Percentiles rank a stretch among this genome's conserved stretches.
Evolutionary conservation across 2,329 filamentous ascomycete species (phyloP).

Genomic region (Xylaria sp.): DNA sequence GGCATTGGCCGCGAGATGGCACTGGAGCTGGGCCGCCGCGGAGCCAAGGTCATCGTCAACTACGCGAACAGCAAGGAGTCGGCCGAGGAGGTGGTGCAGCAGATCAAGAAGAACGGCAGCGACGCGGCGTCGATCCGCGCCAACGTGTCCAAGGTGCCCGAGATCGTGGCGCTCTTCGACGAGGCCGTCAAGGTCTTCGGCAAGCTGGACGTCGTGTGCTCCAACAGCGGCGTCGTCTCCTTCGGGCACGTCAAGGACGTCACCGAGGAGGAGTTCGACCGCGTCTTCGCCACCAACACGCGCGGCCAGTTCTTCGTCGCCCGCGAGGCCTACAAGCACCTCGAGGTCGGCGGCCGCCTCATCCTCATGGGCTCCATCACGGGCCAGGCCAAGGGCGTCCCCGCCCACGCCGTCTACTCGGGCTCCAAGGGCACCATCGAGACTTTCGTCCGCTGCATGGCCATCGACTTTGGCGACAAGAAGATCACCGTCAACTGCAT

Average conservation of each 20-base stretch:
- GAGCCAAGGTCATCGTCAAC: conserved; percentile 74
- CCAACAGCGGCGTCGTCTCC: conserved; percentile 75
- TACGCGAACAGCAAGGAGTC: conserved; percentile 73
- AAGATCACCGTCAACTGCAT: conserved; percentile 75
- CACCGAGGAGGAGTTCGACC: conserved; percentile 76
- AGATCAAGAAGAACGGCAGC: conserved; percentile 72
- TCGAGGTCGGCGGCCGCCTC: conserved; percentile 74
- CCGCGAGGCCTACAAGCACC: conserved; percentile 75
- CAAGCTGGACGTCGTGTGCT: conserved; percentile 76
- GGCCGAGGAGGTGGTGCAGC: conserved; percentile 72
- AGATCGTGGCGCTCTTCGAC: conserved; percentile 72
- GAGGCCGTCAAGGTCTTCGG: conserved; percentile 72
- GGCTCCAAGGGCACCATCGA: conserved; percentile 81
- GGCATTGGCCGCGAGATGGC: conserved; percentile 76
- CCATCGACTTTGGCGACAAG: conserved; percentile 75
- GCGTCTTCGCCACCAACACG: conserved; percentile 75
- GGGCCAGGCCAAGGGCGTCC: conserved; percentile 73
- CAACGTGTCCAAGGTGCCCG: conserved; percentile 71
- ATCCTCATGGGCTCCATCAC: conserved; percentile 81
- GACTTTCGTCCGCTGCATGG: conserved; percentile 79
- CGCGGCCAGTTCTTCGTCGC: conserved; percentile 79
- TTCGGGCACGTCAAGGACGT: conserved; percentile 77
- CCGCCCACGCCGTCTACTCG: conserved; percentile 78
- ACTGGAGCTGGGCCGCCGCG: conserved; percentile 71
- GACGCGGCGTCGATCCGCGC: conserved; percentile 74